These are phyloP conservation scores for Pestalotiopsis sp. DNA, from an alignment of 2,329 filamentous ascomycete genomes.

Conservation along the genomic window DNA sequence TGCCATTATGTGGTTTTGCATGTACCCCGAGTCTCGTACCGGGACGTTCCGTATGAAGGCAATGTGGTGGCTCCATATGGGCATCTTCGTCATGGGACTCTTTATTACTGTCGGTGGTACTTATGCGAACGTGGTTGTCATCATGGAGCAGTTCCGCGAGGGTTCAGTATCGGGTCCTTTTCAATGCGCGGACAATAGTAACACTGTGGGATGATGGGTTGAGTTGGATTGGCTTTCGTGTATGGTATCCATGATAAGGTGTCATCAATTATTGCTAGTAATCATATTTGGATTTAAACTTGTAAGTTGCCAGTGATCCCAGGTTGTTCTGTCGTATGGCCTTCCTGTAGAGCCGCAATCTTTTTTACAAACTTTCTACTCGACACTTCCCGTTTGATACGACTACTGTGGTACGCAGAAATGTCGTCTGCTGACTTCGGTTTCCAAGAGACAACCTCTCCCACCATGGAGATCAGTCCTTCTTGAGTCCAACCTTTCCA, in stretches of 20 bases:
- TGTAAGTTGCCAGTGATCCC: too few species aligned
- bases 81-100: background rate
- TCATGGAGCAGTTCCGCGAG: background rate
- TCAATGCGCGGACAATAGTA: background rate
- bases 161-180: background rate
- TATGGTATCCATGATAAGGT: too few species aligned
- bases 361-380: too few species aligned
- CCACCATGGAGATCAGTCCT: background rate
- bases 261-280: too few species aligned
- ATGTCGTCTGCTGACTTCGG: too few species aligned
- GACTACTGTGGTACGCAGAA: too few species aligned
- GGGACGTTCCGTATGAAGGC: background rate
- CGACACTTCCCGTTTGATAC: too few species aligned
- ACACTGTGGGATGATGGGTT: background rate
- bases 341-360: too few species aligned
- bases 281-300: too few species aligned
- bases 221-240: too few species aligned
- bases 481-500: background rate
- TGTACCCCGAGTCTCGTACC: background rate
- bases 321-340: too few species aligned
- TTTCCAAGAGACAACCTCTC: too few species aligned
- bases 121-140: background rate
- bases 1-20: background rate
- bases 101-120: background rate
- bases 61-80: background rate